phyloP scores from a whole-genome alignment of 2,329 filamentous ascomycete genomes.

The Trichoderma pleuroti region DNA sequence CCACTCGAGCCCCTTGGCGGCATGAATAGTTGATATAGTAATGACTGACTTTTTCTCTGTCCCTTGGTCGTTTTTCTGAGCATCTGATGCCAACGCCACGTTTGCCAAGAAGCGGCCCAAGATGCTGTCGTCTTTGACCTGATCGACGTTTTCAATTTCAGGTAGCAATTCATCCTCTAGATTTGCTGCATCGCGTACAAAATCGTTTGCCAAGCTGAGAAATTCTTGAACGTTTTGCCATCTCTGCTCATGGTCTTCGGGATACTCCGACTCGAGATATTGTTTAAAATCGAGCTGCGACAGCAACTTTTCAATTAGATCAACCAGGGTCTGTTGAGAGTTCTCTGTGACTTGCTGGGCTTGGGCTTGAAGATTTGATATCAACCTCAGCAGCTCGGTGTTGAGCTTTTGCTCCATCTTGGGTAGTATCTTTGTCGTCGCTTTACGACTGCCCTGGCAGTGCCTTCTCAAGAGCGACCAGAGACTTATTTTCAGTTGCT shows the following conservation, averaged over 20 bases:
- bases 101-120: conserved; percentile 85
- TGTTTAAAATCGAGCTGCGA: conserved; percentile 67
- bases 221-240: conserved; percentile 91
- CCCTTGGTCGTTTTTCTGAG: conserved; percentile 60
- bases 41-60: conserved; percentile 60
- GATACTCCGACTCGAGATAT: conserved; percentile 68
- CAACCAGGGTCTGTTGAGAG: conserved; percentile 39
- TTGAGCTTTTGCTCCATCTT: conserved; percentile 52
- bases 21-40: conserved; percentile 94
- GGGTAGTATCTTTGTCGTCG: conserved; percentile 48
- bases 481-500: conserved; percentile 62
- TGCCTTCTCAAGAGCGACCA: conserved; percentile 68
- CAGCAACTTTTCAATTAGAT: conserved; percentile 52
- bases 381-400: conserved; percentile 47
- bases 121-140: conserved; percentile 59
- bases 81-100: conserved; percentile 78
- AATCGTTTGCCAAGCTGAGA: conserved; percentile 73
- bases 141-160: conserved; percentile 66
- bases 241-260: conserved; percentile 70
- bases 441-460: conserved; percentile 46
- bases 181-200: conserved; percentile 46
- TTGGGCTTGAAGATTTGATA: conserved; percentile 32
- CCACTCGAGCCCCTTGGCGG: conserved; percentile 95
- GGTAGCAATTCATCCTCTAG: conserved; percentile 57
- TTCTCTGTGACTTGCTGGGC: conserved; percentile 28